Conservation (phyloP, 441 rosid species). For the Erodium trifolium region DNA sequence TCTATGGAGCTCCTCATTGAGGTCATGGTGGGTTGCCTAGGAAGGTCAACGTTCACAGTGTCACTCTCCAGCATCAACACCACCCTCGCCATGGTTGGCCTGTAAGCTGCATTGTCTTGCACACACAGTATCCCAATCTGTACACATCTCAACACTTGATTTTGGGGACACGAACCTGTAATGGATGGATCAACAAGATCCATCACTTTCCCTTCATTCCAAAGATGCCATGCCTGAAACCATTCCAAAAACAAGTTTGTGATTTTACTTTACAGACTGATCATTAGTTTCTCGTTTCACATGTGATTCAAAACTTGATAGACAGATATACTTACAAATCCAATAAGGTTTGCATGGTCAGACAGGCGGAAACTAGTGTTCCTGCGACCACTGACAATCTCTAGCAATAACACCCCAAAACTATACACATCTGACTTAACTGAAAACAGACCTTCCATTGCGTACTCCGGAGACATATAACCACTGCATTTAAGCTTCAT, state of each 20-base stretch:
- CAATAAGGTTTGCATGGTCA: conserved; percentile 47
- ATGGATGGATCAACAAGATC: conserved; percentile 32
- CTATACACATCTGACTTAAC: no score
- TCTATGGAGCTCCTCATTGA: conserved; percentile 4
- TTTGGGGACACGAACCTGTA: conserved; percentile 13
- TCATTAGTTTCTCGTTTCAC: neutral
- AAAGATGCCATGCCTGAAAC: conserved; percentile 35
- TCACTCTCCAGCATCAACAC: conserved; percentile 30
- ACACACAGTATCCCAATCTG: conserved; percentile 38
- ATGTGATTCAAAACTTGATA: no score
- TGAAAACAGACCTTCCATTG: no score
- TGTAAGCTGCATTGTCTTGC: conserved; percentile 21
- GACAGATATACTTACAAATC: conserved; percentile 40
- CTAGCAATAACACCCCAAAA: no score
- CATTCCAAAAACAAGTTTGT: neutral
- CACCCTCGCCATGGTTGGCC: conserved; percentile 25
- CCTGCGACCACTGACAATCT: conserved; percentile 23
- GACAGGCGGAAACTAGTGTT: conserved; percentile 57
- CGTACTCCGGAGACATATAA: no score
- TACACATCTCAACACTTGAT: conserved; percentile 29
- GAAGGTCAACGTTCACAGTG: conserved; percentile 20
- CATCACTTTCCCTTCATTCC: conserved; percentile 30
- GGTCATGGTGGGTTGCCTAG: conserved; percentile 24
- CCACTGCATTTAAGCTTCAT: conserved; percentile 37
- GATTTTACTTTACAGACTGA: neutral